A percentile compares a stretch with the other conserved stretches of the same genome.
Evolutionary conservation across 768 basidiomycete genomes (phyloP).

Genomic region (Collybia nuda): DNA sequence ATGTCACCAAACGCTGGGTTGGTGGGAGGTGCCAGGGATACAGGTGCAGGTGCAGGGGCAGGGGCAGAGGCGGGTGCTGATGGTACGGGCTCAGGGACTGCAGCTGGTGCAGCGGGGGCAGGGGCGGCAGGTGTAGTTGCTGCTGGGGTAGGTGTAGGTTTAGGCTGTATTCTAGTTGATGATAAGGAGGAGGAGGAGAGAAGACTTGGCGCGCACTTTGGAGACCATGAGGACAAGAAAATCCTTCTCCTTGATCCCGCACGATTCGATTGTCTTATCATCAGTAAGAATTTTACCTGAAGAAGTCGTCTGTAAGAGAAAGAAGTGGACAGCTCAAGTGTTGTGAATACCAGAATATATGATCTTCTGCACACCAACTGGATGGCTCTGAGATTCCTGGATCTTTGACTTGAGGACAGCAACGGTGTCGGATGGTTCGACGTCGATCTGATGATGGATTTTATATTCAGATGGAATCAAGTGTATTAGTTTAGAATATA

Average conservation of each 20-base stretch:
- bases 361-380: slow-evolving; percentile 80
- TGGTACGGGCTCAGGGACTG: slow-evolving; percentile 21
- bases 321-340: not conserved
- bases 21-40: slow-evolving; percentile 27
- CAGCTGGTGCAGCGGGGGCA: slow-evolving; percentile 28
- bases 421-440: slow-evolving; percentile 74
- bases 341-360: slow-evolving; percentile 81
- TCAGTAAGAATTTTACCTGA: slow-evolving; percentile 90
- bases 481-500: not conserved
- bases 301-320: not conserved
- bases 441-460: slow-evolving; percentile 64
- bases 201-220: slow-evolving; percentile 58
- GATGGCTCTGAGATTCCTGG: slow-evolving; percentile 68
- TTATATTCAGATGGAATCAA: no score
- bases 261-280: slow-evolving; percentile 83
- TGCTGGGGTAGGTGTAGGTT: slow-evolving; percentile 16
- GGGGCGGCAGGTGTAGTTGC: slow-evolving; percentile 22
- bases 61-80: slow-evolving; percentile 33
- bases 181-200: slow-evolving; percentile 21
- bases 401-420: slow-evolving; percentile 85
- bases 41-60: slow-evolving; percentile 12
- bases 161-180: slow-evolving; percentile 13
- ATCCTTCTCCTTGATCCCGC: slow-evolving; percentile 96
- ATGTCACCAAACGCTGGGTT: slow-evolving; percentile 43
- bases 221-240: slow-evolving; percentile 99